phyloP scores from a whole-genome alignment of 192 early-diverging fungal species.

The Backusella luteola region DNA sequence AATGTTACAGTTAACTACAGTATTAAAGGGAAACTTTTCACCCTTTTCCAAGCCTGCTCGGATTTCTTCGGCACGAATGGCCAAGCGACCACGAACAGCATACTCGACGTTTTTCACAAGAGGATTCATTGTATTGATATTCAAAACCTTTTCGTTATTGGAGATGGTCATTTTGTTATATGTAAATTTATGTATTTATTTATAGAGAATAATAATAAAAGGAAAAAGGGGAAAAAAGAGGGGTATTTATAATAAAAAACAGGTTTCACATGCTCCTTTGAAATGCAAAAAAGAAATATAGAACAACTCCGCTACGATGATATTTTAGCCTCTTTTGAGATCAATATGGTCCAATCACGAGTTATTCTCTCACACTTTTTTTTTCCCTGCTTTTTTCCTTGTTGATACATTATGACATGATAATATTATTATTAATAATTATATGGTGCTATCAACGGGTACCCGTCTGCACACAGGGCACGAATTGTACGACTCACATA shows the following conservation, averaged over 20 bases:
- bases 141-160: slow-evolving; percentile 8
- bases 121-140: slow-evolving; percentile 64
- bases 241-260: slow-evolving; percentile 5
- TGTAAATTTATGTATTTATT: background rate
- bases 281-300: slow-evolving; percentile 3
- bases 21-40: slow-evolving; percentile 61
- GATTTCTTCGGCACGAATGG: slow-evolving; percentile 88
- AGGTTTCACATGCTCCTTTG: background rate
- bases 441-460: slow-evolving; percentile 23
- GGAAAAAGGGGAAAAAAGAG: background rate
- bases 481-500: slow-evolving; percentile 43
- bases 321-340: background rate
- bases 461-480: slow-evolving; percentile 57
- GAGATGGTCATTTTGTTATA: background rate
- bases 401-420: background rate
- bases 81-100: slow-evolving; percentile 92
- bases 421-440: background rate
- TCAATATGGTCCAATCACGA: background rate
- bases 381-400: background rate
- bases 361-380: slow-evolving; percentile 4
- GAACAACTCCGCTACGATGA: background rate
- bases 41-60: slow-evolving; percentile 47
- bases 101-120: slow-evolving; percentile 80
- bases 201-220: background rate
- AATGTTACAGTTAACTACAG: slow-evolving; percentile 82